Percentiles rank a stretch among this genome's conserved stretches.
These are phyloP conservation scores for Ophiostoma piceae DNA, from an alignment of 2,329 filamentous ascomycete genomes.

Conservation along the genomic window DNA sequence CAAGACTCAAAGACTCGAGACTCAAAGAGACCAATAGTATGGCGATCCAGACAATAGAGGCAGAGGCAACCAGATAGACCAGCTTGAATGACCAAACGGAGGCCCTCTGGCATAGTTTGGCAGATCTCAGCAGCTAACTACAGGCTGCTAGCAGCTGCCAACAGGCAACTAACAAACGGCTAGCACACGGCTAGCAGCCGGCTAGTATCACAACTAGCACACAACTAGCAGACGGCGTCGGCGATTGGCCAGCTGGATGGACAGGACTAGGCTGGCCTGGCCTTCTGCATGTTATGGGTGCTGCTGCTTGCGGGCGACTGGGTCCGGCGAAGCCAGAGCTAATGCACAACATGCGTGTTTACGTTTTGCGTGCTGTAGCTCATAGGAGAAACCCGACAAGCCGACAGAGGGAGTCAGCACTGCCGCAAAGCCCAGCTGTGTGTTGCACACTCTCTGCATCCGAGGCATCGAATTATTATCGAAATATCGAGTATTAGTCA, in stretches of 20 bases:
- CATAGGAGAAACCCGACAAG: background rate
- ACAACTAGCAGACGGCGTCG: background rate
- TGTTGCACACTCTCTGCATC: background rate
- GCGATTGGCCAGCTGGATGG: background rate
- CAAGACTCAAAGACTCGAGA: background rate
- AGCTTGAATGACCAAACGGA: slow-evolving; percentile 6
- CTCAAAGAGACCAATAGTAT: background rate
- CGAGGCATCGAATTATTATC: background rate
- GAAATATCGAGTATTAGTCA: background rate
- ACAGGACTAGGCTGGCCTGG: slow-evolving; percentile 6
- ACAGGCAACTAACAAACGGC: background rate
- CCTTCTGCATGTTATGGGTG: too few relatives aligned
- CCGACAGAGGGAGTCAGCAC: background rate
- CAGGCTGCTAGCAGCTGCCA: background rate
- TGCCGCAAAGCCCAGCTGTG: background rate
- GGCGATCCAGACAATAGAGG: background rate
- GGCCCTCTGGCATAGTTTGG: background rate
- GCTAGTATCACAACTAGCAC: too few relatives aligned
- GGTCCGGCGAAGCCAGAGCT: background rate
- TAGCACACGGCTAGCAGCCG: background rate
- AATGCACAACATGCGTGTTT: slow-evolving; percentile 8
- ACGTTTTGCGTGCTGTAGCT: background rate
- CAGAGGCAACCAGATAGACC: slow-evolving; percentile 7
- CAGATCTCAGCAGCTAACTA: slow-evolving; percentile 1
- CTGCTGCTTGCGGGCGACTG: background rate